Base-by-base conservation (phyloP, 225 moss, liverwort and hornwort species). In the Lunularia cruciata region DNA sequence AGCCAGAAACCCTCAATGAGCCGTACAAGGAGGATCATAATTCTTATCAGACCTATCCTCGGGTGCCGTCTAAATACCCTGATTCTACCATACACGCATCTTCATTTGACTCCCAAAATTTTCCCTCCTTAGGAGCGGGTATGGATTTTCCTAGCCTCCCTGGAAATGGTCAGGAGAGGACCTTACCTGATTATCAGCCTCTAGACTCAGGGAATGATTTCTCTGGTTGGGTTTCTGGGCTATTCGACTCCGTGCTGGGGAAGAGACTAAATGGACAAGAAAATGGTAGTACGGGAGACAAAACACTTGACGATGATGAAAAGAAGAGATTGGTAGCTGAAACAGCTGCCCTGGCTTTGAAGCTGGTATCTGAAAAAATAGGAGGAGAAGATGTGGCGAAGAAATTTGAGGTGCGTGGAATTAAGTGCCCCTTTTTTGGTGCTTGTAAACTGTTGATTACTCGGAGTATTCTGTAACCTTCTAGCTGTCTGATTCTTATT, bases 321-420 rank as follows among this genome's bases (percentile, higher is more conserved):
- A 80, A 58, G 68, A 85, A 77, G 47, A 63, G 47, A n/a, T 19
- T 80, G 27, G 70, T 81, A 42, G 72, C 80, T 62, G 85, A 85
- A 43, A 78, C 75, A 60, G 84, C 86, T 12, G 65, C 72, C 30
- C 79, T 82, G 30, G 83, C 81, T 13, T 36, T 78, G 71, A 82
- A 86, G 73, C 61, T 86, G 49, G 63, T 93, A 38, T 61, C 75
- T 28, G 83, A 85, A 7, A 76, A 75, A 66, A 38, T 75, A 69
- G 79, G 66, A 37, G 89, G 87, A 60, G 77, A 83, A 36, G 83
- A 78, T 35, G 63, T 79, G 69, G 86, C 83, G 0, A 91, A 86
- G 76, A 85, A 80, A 62, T 85, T 79, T 30, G 94, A 95, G 94
- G 94, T 86, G 56, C 54, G 79, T 71, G 35, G 8, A 6, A 40